Evolutionary conservation across 345 rosid species (phyloP).

Genomic region (Camelina neglecta): DNA sequence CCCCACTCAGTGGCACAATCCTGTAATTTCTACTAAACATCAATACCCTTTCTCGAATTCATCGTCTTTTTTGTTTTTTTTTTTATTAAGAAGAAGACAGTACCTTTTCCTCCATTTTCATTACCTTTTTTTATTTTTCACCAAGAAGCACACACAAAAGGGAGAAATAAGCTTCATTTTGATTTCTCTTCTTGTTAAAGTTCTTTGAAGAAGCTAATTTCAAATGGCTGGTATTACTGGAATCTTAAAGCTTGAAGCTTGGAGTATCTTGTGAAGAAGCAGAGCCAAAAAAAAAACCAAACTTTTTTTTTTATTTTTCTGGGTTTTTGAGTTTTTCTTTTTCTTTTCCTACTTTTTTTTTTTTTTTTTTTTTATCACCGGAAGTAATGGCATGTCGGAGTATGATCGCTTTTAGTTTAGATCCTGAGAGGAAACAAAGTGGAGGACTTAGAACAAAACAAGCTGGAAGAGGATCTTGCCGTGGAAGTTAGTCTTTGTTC

Average conservation of each 20-base stretch:
- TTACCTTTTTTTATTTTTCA: neutral
- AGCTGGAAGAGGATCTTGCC: slow-evolving; percentile 97
- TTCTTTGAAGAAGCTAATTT: neutral
- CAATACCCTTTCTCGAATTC: slow-evolving; percentile 43
- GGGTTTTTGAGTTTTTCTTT: neutral
- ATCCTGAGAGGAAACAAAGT: slow-evolving; percentile 90
- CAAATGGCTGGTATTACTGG: slow-evolving; percentile 66
- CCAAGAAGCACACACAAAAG: slow-evolving; percentile 26
- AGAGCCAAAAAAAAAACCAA: too few relatives aligned
- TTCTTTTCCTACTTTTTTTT: neutral
- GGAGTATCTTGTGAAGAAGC: slow-evolving; percentile 49
- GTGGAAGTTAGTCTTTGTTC: slow-evolving; percentile 81
- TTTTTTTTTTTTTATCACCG: too few relatives aligned
- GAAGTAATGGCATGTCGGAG: slow-evolving; percentile 68
- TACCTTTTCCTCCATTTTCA: slow-evolving; percentile 33
- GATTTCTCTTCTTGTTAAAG: neutral
- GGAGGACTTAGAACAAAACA: slow-evolving; percentile 96
- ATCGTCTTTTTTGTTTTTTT: slow-evolving; percentile 43
- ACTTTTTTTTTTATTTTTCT: neutral
- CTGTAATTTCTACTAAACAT: slow-evolving; percentile 36
- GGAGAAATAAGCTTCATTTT: slow-evolving; percentile 21
- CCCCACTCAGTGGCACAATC: slow-evolving; percentile 52
- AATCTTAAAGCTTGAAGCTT: slow-evolving; percentile 55
- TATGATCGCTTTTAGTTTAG: slow-evolving; percentile 72
- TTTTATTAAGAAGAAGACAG: slow-evolving; percentile 16